Evolutionary conservation across 352 stramenopile species (phyloP), one percentile per base, ranked within the genome.

Genomic region (Pythium insidiosum): DNA sequence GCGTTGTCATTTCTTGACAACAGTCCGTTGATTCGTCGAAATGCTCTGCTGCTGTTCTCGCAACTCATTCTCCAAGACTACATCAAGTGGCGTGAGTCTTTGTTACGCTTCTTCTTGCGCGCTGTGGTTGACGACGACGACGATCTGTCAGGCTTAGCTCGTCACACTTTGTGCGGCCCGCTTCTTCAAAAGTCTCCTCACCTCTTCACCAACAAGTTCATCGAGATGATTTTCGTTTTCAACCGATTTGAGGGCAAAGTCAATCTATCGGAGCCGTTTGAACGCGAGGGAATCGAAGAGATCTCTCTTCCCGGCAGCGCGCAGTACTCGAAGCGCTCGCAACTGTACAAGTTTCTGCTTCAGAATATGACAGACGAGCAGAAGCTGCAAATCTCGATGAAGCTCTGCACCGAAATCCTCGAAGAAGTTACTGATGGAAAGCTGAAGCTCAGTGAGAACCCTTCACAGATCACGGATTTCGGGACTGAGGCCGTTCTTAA

Each of bases 21-120:
- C 6, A 92, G 84, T 41, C 69, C 73, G 4, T 47, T 96, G 20
- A 78, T 98, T 25, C 88, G 96, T 11, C 94, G 96, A 29, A 96
- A 96, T 50, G 91, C 94, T 16, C 63, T 99, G n/a, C 51, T 98
- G 21, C 56, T 98, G 4, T 88, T 99, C 42, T 96, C 94, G 0
- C 94, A 95, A 52, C 66, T 99, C 12, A 77, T 99, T 15, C 63
- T 98, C 5, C 95, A 98, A 64, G 96, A 98, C 60, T 98, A 98
- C 65, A 94, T 99, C 56, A 99, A 98, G 67, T 98, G 95, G 94
- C 83, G 94, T 22, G 96, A 97, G 21, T 87, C 96, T 9, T 61
- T 99, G 3, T 67, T 98, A 33, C 88, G 94, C 35, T 95, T 97
- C 50, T 98, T 98, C 61, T 70, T 98, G 31, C 93, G 95, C 9